Base-by-base conservation (phyloP, 352 stramenopile species). In the Pythium rishiriense region DNA sequence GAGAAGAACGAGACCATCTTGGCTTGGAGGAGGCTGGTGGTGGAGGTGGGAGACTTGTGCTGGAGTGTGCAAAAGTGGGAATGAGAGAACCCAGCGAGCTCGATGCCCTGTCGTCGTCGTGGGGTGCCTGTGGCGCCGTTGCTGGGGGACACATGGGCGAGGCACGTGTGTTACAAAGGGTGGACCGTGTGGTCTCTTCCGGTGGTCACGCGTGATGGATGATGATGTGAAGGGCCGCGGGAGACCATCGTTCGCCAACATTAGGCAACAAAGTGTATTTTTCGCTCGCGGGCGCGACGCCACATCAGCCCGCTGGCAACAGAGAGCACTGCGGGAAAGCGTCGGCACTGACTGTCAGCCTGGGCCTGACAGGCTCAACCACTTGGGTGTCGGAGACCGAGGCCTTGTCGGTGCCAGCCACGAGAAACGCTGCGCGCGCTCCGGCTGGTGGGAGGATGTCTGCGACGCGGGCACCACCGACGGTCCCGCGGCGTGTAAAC, bases 21-120 rank as follows among this genome's bases (percentile, higher is more conserved):
- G 47, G 26, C 15, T 31, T 4, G 25, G 11, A 31, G 12, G 41
- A 48, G 41, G 21, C 11, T 53, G 53, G 49, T 42, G 69, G 50
- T n/a, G 66, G 12, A n/a, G 37, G 37, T 5, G n/a, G 37, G n/a
- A 43, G 37, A 43, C 37, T 70, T 58, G 70, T 21, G 31, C 17
- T 14, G 37, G n/a, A 51, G 53, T 28, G n/a, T 22, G 53, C 53
- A 60, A 60, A 50, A 37, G 35, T 28, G 25, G 53, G 41, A 60
- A 60, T 60, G 53, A 60, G 50, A 31, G 11, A 45, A 45, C 4
- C 39, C 4, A 21, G 39, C 12, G 39, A 5, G n/a, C 39, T 19
- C 12, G 39, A 45, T 10, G n/a, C n/a, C n/a, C n/a, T n/a, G n/a
- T n/a, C n/a, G n/a, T n/a, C n/a, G n/a, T n/a, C n/a, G n/a, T n/a